These are phyloP conservation scores for Colletotrichum cordylinicola DNA, from an alignment of 2,329 filamentous ascomycete species.

Conservation along the genomic window DNA sequence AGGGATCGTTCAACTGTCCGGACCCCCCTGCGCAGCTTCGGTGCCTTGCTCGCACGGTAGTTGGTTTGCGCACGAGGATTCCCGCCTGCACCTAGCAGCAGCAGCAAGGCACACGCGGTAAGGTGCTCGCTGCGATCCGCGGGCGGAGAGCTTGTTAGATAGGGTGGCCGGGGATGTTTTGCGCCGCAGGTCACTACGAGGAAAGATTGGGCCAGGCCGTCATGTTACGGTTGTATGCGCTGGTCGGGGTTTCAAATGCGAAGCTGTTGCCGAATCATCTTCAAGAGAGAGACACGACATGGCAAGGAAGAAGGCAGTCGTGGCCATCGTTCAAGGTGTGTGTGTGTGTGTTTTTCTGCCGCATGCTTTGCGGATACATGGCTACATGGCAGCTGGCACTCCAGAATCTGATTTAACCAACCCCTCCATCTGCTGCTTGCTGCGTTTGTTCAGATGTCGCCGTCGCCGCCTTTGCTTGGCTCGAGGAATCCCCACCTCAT, in stretches of 20 bases:
- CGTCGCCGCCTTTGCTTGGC: neutral
- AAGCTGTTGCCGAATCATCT: slow-evolving; percentile 12
- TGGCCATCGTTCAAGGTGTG: neutral
- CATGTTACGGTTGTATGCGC: slow-evolving; percentile 20
- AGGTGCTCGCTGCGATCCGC: slow-evolving; percentile 4
- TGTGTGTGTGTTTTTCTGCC: neutral
- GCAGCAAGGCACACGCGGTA: neutral
- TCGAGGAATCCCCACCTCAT: neutral
- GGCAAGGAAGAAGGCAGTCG: neutral
- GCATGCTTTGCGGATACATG: neutral
- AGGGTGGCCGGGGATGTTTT: neutral
- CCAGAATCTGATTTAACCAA: neutral
- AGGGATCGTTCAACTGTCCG: neutral
- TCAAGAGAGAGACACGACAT: neutral
- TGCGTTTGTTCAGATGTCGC: neutral
- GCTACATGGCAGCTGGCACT: neutral
- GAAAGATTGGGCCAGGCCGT: slow-evolving; percentile 12
- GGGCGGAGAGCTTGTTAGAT: neutral
- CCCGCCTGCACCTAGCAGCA: neutral
- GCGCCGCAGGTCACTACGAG: neutral
- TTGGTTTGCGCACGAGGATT: slow-evolving; percentile 1
- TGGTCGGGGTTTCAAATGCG: slow-evolving; percentile 16
- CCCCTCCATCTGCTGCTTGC: neutral
- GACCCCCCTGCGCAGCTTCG: neutral
- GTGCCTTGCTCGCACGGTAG: neutral